phyloP scores from a whole-genome alignment of 352 stramenopile genomes.

The Pythium brassicae region DNA sequence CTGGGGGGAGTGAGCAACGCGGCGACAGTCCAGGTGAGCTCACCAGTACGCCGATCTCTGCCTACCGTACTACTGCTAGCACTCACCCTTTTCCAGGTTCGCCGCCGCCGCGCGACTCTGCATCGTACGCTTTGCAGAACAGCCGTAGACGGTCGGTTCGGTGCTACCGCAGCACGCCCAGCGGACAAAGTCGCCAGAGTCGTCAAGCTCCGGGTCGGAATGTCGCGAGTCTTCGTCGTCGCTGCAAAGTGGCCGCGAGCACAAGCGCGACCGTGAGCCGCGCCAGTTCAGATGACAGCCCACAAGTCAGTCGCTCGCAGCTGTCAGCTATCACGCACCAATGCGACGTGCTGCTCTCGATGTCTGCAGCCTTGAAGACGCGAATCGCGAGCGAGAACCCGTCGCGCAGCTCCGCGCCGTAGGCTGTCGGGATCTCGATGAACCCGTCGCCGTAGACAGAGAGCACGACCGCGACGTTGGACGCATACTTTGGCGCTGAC shows the following conservation, averaged over 20 bases:
- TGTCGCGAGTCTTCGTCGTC: constrained; percentile 39
- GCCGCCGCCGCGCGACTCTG: not conserved
- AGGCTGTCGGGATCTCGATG: constrained; percentile 27
- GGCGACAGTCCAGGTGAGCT: not conserved
- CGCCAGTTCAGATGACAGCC: not conserved
- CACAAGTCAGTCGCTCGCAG: not conserved
- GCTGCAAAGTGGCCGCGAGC: constrained; percentile 6
- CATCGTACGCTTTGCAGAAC: constrained; percentile 16
- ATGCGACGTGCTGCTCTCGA: constrained; percentile 20
- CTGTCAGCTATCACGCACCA: constrained; percentile 13
- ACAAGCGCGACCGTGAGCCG: no score
- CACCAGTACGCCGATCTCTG: no score
- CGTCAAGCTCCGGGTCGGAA: constrained; percentile 47
- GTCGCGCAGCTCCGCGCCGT: constrained; percentile 7
- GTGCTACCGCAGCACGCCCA: constrained; percentile 63
- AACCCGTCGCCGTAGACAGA: constrained; percentile 53
- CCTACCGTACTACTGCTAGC: no score
- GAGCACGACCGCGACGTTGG: constrained; percentile 18
- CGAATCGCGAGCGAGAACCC: constrained; percentile 33
- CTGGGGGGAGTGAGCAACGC: constrained; percentile 10
- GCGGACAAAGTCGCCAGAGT: constrained; percentile 49
- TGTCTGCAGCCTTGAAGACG: constrained; percentile 46
- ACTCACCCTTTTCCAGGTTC: constrained; percentile 1
- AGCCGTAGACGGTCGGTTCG: constrained; percentile 48
- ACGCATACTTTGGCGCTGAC: not conserved